Base-by-base conservation (phyloP, 768 basidiomycete genomes). In the Kwoniella europaea region DNA sequence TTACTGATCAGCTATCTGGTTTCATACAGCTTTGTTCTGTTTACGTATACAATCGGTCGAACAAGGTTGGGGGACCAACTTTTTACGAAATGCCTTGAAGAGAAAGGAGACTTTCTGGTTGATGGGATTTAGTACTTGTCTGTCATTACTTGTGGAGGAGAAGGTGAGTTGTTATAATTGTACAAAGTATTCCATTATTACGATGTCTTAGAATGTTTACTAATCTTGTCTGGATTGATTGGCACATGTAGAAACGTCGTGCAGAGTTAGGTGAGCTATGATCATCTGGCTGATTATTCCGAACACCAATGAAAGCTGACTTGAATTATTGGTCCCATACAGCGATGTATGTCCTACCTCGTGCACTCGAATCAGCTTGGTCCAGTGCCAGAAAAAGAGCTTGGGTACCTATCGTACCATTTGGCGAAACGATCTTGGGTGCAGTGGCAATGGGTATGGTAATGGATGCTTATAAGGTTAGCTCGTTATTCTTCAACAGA, bases 281-380 rank as follows among this genome's bases (percentile, higher is more conserved):
- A 29, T 13, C 13, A 1, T 53, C 3, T 0, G 18, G 44, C 20
- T 15, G 0, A 2, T 27, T 1, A 9, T 0, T n/a, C 4, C 24
- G 18, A 29, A 24, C 41, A 42, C 1, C 10, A 29, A 59, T n/a
- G 24, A 10, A 50, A 67, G 62, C 64, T 74, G 52, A 73, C 67
- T 24, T 24, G 18, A 20, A 58, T 53, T 16, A 20, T 58, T 50
- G n/a, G n/a, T 27, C 52, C 3, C 1, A 10, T n/a, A 16, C 35
- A 80, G 81, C 82, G 1, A 80, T 81, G 76, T 82, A 84, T 62
- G 83, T 85, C 41, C 84, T 98, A 27, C 96, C 96, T 4, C 92
- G 94, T 82, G 92, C 89, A 0, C 82, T 98, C 44, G 94, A 98
- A 85, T 92, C 92, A 65, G 88, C 88, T n/a, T 98, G 94, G 94